Evolutionary conservation across 2,329 filamentous ascomycete genomes (phyloP).

Genomic region (Blastomyces gilchristii): DNA sequence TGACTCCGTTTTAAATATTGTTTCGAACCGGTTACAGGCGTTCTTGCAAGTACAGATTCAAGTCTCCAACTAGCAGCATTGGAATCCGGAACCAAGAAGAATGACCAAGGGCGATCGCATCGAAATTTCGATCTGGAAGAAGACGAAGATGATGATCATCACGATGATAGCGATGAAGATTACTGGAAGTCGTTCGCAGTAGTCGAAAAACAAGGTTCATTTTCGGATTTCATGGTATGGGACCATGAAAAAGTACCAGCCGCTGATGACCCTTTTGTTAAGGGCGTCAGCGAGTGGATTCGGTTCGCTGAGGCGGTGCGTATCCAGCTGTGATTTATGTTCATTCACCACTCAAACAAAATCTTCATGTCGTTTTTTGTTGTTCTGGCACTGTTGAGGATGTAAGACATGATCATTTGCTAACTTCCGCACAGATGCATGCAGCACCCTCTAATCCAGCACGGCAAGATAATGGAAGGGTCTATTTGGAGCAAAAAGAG

Average conservation of each 20-base stretch:
- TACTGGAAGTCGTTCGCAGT: slow-evolving; percentile 42
- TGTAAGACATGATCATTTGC: background rate
- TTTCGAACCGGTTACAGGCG: slow-evolving; percentile 34
- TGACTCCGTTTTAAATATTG: background rate
- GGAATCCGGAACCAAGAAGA: background rate
- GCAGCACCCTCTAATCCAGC: background rate
- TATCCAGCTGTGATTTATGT: slow-evolving; percentile 8
- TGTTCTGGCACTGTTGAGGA: background rate
- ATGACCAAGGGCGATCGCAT: background rate
- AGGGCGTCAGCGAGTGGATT: slow-evolving; percentile 72
- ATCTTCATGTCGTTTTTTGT: background rate
- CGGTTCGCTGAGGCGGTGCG: slow-evolving; percentile 58
- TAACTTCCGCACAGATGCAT: slow-evolving; percentile 1
- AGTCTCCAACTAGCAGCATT: slow-evolving; percentile 18
- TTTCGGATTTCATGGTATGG: slow-evolving; percentile 74
- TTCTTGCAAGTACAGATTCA: slow-evolving; percentile 45
- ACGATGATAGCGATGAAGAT: slow-evolving; percentile 38
- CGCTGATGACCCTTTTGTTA: slow-evolving; percentile 58
- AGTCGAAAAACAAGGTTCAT: slow-evolving; percentile 55
- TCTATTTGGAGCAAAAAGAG: background rate
- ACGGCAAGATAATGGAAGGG: background rate
- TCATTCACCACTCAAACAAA: background rate
- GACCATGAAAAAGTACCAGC: slow-evolving; percentile 61
- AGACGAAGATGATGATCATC: slow-evolving; percentile 38
- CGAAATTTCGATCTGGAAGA: background rate